Conservation (phyloP, 1,284 basidiomycete genomes). For the Marasmius oreades region DNA sequence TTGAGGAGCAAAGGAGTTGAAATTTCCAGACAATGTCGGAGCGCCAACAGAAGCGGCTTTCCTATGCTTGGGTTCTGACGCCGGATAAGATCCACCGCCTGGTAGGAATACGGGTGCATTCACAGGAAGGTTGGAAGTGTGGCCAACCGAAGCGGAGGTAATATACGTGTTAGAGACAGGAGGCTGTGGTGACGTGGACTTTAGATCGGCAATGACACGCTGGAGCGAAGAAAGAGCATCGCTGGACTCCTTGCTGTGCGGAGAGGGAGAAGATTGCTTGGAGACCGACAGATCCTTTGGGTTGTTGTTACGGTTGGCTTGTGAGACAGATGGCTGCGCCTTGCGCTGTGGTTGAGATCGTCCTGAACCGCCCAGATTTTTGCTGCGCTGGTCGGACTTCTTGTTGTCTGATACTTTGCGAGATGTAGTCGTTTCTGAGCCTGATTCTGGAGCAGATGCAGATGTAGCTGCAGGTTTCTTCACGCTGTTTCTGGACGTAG, state of each 20-base stretch:
- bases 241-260: constrained; percentile 49
- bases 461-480: constrained; percentile 46
- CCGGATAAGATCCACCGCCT: constrained; percentile 54
- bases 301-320: constrained; percentile 30
- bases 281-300: constrained; percentile 38
- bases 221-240: constrained; percentile 78
- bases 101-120: constrained; percentile 74
- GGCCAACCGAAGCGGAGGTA: constrained; percentile 40
- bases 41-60: constrained; percentile 74
- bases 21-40: constrained; percentile 52
- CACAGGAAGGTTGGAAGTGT: constrained; percentile 48
- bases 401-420: constrained; percentile 56
- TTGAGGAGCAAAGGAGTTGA: constrained; percentile 70
- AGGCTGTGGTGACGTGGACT: constrained; percentile 61
- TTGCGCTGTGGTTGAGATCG: constrained; percentile 50
- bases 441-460: constrained; percentile 52
- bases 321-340: constrained; percentile 50
- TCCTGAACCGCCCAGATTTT: constrained; percentile 44
- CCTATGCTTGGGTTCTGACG: constrained; percentile 65
- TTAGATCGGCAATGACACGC: constrained; percentile 79
- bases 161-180: constrained; percentile 40
- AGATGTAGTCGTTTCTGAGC: constrained; percentile 54
- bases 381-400: constrained; percentile 56
- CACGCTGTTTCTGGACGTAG: constrained; percentile 61
- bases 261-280: constrained; percentile 38